These are phyloP conservation scores for Sphaerulina vaccinii DNA, from an alignment of 2,329 filamentous ascomycete genomes.

Conservation along the genomic window DNA sequence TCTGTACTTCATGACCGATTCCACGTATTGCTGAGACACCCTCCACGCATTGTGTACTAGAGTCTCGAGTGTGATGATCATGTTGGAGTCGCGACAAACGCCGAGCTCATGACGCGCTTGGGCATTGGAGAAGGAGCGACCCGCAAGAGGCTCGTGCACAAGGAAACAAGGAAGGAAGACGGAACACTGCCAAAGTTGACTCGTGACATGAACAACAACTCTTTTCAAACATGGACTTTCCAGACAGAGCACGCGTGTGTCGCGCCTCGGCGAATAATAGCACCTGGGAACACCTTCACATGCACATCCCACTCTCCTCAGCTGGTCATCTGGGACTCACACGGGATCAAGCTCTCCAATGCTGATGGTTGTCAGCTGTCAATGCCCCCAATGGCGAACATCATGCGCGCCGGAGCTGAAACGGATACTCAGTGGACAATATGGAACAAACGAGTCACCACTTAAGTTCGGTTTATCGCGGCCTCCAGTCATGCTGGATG, in stretches of 20 bases:
- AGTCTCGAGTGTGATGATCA: too few species aligned
- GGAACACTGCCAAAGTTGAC: neutral
- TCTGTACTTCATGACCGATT: neutral
- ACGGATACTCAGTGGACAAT: conserved; percentile 4
- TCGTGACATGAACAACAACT: neutral
- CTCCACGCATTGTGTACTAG: too few species aligned
- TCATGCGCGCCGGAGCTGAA: neutral
- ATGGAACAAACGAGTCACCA: conserved; percentile 9
- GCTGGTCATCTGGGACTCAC: neutral
- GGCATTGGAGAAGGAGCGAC: neutral
- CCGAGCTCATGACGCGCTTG: neutral
- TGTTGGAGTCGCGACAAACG: too few species aligned
- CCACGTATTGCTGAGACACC: too few species aligned
- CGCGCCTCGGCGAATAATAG: conserved; percentile 4
- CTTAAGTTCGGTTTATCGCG: conserved; percentile 18
- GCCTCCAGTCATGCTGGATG: too few species aligned
- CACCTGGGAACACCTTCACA: conserved; percentile 4
- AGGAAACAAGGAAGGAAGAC: too few species aligned
- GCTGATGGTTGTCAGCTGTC: conserved; percentile 15
- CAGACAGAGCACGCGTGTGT: too few species aligned
- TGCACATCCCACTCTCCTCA: neutral
- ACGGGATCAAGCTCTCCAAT: conserved; percentile 10
- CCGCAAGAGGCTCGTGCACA: neutral
- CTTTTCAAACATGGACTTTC: too few species aligned
- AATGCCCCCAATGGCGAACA: conserved; percentile 7